Conservation (phyloP, 1,139 yeast genomes). For the Yamadazyma triangularis region DNA sequence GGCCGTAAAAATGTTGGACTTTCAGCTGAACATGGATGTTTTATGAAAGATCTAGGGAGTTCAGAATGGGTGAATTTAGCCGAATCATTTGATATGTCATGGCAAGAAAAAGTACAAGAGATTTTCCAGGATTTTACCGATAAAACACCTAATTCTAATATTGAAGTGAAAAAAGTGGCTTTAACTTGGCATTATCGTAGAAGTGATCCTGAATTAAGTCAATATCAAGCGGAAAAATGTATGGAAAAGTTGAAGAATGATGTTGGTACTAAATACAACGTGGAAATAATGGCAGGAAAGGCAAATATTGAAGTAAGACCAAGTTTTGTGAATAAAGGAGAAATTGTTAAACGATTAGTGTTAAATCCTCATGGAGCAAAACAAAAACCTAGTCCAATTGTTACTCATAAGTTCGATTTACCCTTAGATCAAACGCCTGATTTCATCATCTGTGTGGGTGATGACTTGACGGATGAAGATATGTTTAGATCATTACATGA, state of each 20-base stretch:
- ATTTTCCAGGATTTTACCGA: constrained; percentile 74
- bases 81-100: constrained; percentile 81
- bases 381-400: constrained; percentile 31
- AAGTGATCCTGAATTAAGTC: constrained; percentile 90
- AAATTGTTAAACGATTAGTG: constrained; percentile 79
- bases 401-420: constrained; percentile 22
- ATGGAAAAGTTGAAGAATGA: constrained; percentile 58
- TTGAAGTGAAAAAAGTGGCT: constrained; percentile 89
- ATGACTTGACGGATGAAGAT: constrained; percentile 95
- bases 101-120: constrained; percentile 81
- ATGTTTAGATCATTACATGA: constrained; percentile 78
- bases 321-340: constrained; percentile 90
- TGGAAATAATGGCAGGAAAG: constrained; percentile 90
- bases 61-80: constrained; percentile 80
- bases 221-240: constrained; percentile 75
- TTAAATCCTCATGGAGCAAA: constrained; percentile 53
- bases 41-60: constrained; percentile 66
- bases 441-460: constrained; percentile 87
- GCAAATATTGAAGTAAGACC: constrained; percentile 98
- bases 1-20: constrained; percentile 73
- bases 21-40: constrained; percentile 97
- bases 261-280: constrained; percentile 66
- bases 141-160: constrained; percentile 83
- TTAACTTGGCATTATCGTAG: constrained; percentile 97
- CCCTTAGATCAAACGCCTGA: constrained; percentile 59